Conservation (phyloP, 345 rosid species). For the Citrus sp. region DNA sequence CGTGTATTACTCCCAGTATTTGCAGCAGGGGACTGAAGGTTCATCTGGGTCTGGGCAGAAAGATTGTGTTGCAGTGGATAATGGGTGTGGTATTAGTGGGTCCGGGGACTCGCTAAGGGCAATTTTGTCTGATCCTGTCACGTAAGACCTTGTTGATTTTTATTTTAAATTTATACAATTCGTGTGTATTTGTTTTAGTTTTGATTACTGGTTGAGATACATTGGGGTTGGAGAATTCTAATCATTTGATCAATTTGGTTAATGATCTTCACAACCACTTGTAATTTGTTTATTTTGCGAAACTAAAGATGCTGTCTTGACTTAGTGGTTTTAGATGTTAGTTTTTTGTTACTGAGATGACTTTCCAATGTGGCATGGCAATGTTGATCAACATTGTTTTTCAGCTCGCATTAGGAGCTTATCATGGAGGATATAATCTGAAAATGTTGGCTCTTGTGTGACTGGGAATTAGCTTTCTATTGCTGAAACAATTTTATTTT, state of each 20-base stretch:
- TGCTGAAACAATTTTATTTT: neutral
- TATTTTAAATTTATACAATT: neutral
- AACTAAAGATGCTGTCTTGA: neutral
- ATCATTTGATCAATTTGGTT: neutral
- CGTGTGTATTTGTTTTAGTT: neutral
- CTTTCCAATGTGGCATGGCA: neutral
- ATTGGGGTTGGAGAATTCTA: neutral
- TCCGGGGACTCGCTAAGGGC: conserved; percentile 70
- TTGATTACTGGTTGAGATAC: neutral
- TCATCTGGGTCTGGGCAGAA: conserved; percentile 48
- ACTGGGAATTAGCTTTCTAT: neutral
- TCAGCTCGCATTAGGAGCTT: neutral
- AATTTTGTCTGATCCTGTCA: conserved; percentile 73
- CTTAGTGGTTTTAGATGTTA: neutral
- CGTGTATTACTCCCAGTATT: conserved; percentile 43
- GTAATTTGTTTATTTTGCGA: neutral
- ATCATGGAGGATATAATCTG: neutral
- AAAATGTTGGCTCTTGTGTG: neutral
- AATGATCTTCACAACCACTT: neutral
- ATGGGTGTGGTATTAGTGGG: conserved; percentile 67
- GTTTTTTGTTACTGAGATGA: neutral
- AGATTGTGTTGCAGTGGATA: conserved; percentile 44
- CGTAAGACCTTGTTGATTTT: conserved; percentile 43
- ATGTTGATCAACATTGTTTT: neutral
- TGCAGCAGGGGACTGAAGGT: conserved; percentile 41